These are phyloP conservation scores for Salix brachista DNA, from an alignment of 345 rosid species.

Conservation along the genomic window DNA sequence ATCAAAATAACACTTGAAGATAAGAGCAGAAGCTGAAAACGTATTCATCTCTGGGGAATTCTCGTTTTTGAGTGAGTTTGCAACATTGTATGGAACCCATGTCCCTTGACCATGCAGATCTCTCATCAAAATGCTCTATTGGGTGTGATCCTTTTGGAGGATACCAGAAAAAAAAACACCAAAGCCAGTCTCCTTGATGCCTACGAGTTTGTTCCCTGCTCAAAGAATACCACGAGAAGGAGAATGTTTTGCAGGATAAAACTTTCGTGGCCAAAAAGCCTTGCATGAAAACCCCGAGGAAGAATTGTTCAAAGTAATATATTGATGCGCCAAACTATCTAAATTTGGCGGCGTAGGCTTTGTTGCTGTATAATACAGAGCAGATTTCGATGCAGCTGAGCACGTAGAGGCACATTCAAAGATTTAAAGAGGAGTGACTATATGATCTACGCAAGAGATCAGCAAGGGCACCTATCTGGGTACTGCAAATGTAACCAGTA, in stretches of 20 bases:
- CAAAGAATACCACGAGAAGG: not conserved
- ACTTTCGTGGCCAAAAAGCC: not conserved
- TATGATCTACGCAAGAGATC: not conserved
- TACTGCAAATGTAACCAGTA: not conserved
- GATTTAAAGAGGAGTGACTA: no score
- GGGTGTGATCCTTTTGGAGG: not conserved
- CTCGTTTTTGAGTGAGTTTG: not conserved
- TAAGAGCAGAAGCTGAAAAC: not conserved
- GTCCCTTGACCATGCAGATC: not conserved
- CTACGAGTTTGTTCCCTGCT: not conserved
- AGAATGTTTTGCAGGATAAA: not conserved
- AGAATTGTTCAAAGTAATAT: no score
- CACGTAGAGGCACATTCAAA: no score
- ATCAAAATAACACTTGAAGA: not conserved
- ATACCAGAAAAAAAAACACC: not conserved
- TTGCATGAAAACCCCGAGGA: not conserved
- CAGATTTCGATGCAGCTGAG: no score
- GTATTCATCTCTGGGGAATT: not conserved
- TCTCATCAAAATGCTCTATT: not conserved
- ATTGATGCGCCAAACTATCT: no score
- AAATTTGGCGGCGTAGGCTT: no score
- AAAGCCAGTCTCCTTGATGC: not conserved
- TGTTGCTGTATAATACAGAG: no score
- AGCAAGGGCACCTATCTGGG: not conserved
- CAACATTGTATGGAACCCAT: not conserved